Conservation (phyloP, 768 basidiomycete genomes). For the Leucocoprinus sp. region DNA sequence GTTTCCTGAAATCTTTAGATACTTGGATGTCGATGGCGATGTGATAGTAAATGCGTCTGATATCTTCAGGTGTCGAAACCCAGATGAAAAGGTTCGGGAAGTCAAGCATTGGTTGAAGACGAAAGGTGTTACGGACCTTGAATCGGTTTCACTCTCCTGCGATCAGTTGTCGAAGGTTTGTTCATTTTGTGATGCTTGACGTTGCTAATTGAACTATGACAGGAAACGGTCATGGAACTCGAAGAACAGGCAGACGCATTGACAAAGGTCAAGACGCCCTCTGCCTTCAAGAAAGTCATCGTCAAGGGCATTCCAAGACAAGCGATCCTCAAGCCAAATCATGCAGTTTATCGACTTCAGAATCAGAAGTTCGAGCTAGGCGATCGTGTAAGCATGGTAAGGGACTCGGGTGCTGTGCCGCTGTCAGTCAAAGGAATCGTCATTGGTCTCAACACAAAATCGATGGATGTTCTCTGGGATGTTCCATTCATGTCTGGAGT, state of each 20-base stretch:
- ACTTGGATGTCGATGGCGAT: conserved; percentile 65
- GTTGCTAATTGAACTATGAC: background rate
- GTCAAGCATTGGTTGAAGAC: conserved; percentile 80
- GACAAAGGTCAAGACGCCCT: conserved; percentile 47
- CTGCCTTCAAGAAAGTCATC: conserved; percentile 81
- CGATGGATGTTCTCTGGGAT: conserved; percentile 96
- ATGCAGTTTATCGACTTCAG: conserved; percentile 83
- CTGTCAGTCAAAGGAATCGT: conserved; percentile 90
- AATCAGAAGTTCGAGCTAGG: conserved; percentile 84
- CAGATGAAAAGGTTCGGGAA: conserved; percentile 67
- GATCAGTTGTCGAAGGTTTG: conserved; percentile 85
- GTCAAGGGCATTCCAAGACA: conserved; percentile 90
- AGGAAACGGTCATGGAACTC: conserved; percentile 76
- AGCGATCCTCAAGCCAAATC: conserved; percentile 87
- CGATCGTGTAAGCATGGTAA: conserved; percentile 93
- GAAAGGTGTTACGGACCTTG: conserved; percentile 84
- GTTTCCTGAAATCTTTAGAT: conserved; percentile 79
- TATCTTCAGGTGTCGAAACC: conserved; percentile 44
- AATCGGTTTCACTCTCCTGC: conserved; percentile 85
- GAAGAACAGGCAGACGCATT: conserved; percentile 69
- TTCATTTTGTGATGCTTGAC: background rate
- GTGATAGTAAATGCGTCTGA: conserved; percentile 64
- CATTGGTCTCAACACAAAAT: conserved; percentile 76
- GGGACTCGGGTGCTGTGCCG: conserved; percentile 89
- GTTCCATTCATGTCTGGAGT: conserved; percentile 89